Base-by-base conservation (phyloP, 176 grass and related monocot genomes). In the Phragmites australis region DNA sequence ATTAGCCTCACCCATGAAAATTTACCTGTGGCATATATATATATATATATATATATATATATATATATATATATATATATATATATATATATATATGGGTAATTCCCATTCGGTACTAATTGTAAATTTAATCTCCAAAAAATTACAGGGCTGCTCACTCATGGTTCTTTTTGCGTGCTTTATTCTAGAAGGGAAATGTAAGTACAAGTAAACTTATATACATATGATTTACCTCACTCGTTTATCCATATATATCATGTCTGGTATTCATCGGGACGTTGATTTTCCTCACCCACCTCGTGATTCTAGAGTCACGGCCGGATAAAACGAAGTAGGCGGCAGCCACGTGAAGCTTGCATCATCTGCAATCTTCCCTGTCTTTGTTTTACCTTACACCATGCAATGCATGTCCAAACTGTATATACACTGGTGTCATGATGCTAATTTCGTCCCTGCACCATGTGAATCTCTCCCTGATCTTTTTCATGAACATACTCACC, bases 281-380 rank as follows among this genome's bases (percentile, higher is more conserved):
- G n/a, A n/a, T n/a, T n/a, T n/a, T n/a, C n/a, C n/a, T n/a, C n/a
- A n/a, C n/a, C n/a, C n/a, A n/a, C n/a, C n/a, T n/a, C n/a, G n/a
- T n/a, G n/a, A n/a, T n/a, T n/a, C n/a, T n/a, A 19, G 75, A 73
- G 64, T 46, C 57, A 54, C 53, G 45, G 18, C 5, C 83, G 32
- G 51, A 81, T 46, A 30, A 69, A 69, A 55, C 21, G 17, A 42
- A 66, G 37, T 45, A 37, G 76, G 83, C 79, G 76, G 67, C 47
- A 73, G 18, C 64, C 87, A 85, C 67, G 77, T 85, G 77, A 81
- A 72, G 68, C 6, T 81, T 84, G 87, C 82, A 75, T 76, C 74
- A 21, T 37, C 63, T 89, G 82, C 82, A 89, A 84, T 75, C 87
- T 39, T 89, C 62, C 26, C 13, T 61, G 69, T 57, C 83, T 31